Base-by-base conservation (phyloP, 75 land plant species). In the Isoetes taiwanensis region DNA sequence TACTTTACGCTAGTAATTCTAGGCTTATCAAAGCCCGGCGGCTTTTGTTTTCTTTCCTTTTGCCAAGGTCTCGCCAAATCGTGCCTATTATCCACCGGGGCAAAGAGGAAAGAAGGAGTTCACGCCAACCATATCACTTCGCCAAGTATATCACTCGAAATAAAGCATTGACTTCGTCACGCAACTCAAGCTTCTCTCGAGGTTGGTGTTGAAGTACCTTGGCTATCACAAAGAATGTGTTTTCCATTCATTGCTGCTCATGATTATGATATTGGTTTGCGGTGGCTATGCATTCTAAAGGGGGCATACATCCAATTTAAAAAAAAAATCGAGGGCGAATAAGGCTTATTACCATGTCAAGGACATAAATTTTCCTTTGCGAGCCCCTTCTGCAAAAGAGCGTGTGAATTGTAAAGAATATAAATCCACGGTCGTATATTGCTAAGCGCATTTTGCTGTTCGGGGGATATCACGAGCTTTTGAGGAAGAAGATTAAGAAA, bases 291-390 rank as follows among this genome's bases (percentile, higher is more conserved):
- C 60, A 94, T 94, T 61, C 66, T 77, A 30, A 94, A 88, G 48
- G n/a, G n/a, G 99, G 99, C 2, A 58, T 94, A 11, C 83, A 77
- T 43, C 99, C 99, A 0, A 50, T 90, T 46, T 95, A 78, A 59
- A 95, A 95, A 32, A 88, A 84, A 79, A 94, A 82, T 71, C 88
- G 56, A 96, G 99, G 32, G 82, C 81, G 40, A 81, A 87, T 54
- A 89, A 88, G 28, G 81, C 99, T 3, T 94, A 94, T 41, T 89
- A 94, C 41, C 85, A 84, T 56, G 53, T 70, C 54, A 94, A 94
- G 76, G 99, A 94, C 63, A 82, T 88, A 26, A 30, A 61, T 10
- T 94, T 88, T 67, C 80, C 88, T 69, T 10, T 90, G 88, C 35
- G 99, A 94, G 26, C 96, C 90, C 6, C 40, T 94, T 28, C 62